These are phyloP conservation scores for Coemansia sp. DNA, from an alignment of 192 early-diverging fungal species.

Conservation along the genomic window DNA sequence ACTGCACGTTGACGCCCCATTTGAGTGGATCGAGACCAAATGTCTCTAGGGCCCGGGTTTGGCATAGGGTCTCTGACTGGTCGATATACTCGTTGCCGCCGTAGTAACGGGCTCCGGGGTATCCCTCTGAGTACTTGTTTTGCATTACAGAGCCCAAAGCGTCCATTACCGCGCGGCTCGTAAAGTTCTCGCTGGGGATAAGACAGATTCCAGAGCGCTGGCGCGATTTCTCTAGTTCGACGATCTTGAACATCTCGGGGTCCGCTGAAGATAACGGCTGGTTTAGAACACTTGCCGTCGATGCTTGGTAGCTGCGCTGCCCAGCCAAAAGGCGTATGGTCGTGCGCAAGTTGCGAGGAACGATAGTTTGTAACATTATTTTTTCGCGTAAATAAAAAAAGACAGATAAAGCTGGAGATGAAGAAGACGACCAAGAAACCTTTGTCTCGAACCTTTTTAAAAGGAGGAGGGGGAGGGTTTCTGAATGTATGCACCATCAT, in stretches of 20 bases:
- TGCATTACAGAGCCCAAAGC: constrained; percentile 97
- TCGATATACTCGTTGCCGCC: constrained; percentile 99
- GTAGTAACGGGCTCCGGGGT: constrained; percentile 97
- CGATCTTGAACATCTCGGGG: constrained; percentile 91
- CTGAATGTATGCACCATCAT: neutral
- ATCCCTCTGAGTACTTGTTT: constrained; percentile 99
- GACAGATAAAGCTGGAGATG: neutral
- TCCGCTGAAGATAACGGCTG: constrained; percentile 74
- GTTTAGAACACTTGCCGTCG: constrained; percentile 67
- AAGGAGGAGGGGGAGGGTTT: neutral
- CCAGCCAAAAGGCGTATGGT: neutral
- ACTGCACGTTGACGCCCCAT: constrained; percentile 99
- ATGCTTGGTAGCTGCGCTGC: constrained; percentile 19
- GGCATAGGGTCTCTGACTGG: constrained; percentile 91
- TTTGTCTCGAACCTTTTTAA: neutral
- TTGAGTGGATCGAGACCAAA: constrained; percentile 79
- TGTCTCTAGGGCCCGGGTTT: constrained; percentile 93
- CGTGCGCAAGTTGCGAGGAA: neutral
- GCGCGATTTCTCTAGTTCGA: constrained; percentile 93
- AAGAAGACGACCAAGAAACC: neutral
- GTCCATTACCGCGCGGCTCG: constrained; percentile 93
- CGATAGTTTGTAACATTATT: neutral
- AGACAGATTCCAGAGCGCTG: constrained; percentile 92
- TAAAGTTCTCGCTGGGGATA: constrained; percentile 99
- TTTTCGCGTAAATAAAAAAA: no score